Evolutionary conservation across 2,329 filamentous ascomycete species (phyloP).

Genomic region (Pseudogymnoascus sp.): DNA sequence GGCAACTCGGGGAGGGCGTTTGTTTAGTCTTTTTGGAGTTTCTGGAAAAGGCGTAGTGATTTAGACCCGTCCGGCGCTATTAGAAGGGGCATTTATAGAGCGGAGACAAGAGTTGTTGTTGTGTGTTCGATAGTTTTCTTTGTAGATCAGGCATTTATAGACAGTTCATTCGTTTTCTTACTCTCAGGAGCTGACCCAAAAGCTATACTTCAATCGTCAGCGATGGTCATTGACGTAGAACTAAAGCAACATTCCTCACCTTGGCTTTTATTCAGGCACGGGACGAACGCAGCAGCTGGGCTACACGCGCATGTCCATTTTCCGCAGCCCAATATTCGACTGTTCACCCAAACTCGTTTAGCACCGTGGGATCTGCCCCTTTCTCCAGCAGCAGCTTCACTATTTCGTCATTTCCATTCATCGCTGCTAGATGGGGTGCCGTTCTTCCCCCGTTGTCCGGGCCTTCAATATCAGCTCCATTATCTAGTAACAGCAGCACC

Average conservation of each 20-base stretch:
- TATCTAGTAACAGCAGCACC: neutral
- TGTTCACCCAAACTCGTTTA: neutral
- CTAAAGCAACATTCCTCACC: too few relatives aligned
- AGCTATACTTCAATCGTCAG: too few relatives aligned
- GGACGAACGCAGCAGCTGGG: neutral
- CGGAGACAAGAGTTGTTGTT: neutral
- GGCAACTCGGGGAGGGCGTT: neutral
- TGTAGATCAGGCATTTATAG: neutral
- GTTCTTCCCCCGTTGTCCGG: neutral
- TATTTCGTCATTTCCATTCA: neutral
- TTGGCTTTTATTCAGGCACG: neutral
- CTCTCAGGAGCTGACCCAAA: too few relatives aligned
- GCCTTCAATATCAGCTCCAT: neutral
- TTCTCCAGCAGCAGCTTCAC: neutral
- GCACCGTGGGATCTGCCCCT: neutral
- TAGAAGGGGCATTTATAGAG: neutral
- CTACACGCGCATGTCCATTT: neutral
- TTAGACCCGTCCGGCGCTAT: neutral
- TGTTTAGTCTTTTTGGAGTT: neutral
- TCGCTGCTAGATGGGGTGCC: neutral
- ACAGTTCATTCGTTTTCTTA: neutral
- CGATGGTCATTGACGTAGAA: too few relatives aligned
- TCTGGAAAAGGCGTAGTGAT: neutral
- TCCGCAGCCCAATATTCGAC: neutral
- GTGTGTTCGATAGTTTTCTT: neutral